Evolutionary conservation across 2,329 filamentous ascomycete species (phyloP).

Genomic region (Emydomyces testavorans): DNA sequence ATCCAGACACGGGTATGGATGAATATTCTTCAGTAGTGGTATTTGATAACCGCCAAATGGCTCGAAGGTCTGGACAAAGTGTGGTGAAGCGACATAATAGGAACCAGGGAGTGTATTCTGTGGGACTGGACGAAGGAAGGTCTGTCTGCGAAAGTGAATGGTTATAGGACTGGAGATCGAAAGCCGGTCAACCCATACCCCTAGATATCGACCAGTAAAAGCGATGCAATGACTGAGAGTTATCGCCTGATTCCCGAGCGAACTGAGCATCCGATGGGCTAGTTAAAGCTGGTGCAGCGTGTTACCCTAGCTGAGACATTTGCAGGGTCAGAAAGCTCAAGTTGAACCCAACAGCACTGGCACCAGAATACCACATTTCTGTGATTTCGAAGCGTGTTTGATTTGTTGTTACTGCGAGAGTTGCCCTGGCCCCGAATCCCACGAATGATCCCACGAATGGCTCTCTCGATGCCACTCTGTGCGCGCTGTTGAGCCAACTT

Average conservation of each 20-base stretch:
- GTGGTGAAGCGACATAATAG: constrained; percentile 14
- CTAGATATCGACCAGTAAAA: constrained; percentile 5
- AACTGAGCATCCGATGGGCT: constrained; percentile 12
- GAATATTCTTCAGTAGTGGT: neutral
- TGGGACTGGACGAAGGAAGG: neutral
- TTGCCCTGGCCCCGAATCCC: neutral
- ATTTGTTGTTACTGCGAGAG: neutral
- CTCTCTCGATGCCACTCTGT: neutral
- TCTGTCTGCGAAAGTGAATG: neutral
- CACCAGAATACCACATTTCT: constrained; percentile 4
- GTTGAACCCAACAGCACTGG: neutral
- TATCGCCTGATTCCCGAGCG: constrained; percentile 11
- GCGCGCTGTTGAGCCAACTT: constrained; percentile 1
- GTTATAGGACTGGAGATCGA: neutral
- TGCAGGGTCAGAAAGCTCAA: constrained; percentile 13
- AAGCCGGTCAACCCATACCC: constrained; percentile 2
- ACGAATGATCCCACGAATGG: neutral
- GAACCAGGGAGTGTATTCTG: neutral
- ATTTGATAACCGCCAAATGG: constrained; percentile 8
- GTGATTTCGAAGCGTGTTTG: neutral
- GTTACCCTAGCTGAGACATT: constrained; percentile 15
- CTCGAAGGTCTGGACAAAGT: constrained; percentile 9
- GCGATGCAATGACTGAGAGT: constrained; percentile 5
- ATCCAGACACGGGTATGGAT: constrained; percentile 1
- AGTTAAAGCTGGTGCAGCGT: constrained; percentile 7